These are phyloP conservation scores for Coniosporium apollinis DNA, from an alignment of 495 filamentous ascomycete genomes.

Conservation along the genomic window DNA sequence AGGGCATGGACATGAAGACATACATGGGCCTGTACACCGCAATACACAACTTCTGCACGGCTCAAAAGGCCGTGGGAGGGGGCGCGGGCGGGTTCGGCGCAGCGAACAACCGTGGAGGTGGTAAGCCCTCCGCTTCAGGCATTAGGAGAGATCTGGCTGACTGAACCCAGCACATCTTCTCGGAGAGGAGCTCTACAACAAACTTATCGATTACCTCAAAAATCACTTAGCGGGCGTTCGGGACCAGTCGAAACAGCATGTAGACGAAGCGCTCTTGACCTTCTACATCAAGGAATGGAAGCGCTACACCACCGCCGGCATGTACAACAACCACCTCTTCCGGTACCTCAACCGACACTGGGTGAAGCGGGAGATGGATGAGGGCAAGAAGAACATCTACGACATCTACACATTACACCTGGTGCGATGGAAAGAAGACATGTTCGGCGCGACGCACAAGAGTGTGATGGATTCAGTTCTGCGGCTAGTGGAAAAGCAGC, in stretches of 20 bases:
- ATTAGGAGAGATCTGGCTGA: conserved; percentile 5
- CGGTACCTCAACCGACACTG: conserved; percentile 94
- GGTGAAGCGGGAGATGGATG: conserved; percentile 98
- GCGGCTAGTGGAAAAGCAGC: conserved; percentile 90
- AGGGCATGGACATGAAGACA: conserved; percentile 80
- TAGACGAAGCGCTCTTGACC: conserved; percentile 77
- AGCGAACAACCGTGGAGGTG: conserved; percentile 60
- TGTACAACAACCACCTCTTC: conserved; percentile 95
- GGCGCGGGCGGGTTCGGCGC: conserved; percentile 17
- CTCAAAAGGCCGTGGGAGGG: conserved; percentile 65
- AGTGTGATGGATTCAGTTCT: conserved; percentile 93
- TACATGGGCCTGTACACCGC: conserved; percentile 98
- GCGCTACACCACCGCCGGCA: conserved; percentile 84
- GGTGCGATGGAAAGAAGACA: conserved; percentile 82
- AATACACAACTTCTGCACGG: conserved; percentile 98
- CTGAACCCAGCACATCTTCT: conserved; percentile 59
- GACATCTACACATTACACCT: conserved; percentile 96
- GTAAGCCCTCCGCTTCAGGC: conserved; percentile 8
- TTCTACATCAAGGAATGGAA: conserved; percentile 97
- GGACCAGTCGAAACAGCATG: conserved; percentile 52
- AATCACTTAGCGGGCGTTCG: conserved; percentile 52
- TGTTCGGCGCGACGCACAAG: conserved; percentile 66
- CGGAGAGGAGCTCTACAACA: conserved; percentile 89
- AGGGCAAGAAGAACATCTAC: conserved; percentile 96
- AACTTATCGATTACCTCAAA: conserved; percentile 69